Evolutionary conservation across 2,329 filamentous ascomycete genomes (phyloP).

Genomic region (Aspergillus fijiensis): DNA sequence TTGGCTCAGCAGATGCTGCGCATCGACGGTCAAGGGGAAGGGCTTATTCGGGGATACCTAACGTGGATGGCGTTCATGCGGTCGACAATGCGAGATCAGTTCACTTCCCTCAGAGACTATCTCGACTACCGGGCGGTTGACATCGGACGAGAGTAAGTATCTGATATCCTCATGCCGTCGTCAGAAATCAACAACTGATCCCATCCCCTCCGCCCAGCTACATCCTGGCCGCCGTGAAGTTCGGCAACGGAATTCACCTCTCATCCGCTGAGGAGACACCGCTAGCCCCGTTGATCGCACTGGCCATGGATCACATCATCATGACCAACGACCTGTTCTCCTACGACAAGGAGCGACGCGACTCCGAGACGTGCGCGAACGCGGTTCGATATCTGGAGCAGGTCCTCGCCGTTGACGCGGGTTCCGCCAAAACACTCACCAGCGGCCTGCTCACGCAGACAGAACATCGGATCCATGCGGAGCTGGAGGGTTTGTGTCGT

Average conservation of each 20-base stretch:
- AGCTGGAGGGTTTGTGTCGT: background rate
- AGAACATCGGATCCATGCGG: background rate
- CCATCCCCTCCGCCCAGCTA: background rate
- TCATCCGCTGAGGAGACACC: background rate
- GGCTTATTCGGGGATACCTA: background rate
- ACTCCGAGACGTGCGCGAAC: background rate
- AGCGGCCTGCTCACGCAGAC: background rate
- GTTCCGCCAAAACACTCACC: background rate
- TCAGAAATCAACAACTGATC: background rate
- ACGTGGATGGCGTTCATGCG: background rate
- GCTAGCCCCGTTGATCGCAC: background rate
- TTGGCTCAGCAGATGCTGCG: background rate
- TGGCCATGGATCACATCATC: background rate
- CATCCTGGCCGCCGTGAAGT: background rate
- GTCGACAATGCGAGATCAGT: background rate
- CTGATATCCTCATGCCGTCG: background rate
- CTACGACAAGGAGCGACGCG: background rate
- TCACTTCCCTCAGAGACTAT: background rate
- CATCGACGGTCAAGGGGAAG: background rate
- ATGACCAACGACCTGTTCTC: background rate
- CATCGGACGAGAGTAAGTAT: background rate
- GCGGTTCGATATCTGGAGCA: background rate
- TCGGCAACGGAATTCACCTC: background rate
- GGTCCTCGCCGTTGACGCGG: background rate
- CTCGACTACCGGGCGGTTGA: background rate